Conservation (phyloP, 371 early-diverging fungal species). For the Umbelopsis sp. region DNA sequence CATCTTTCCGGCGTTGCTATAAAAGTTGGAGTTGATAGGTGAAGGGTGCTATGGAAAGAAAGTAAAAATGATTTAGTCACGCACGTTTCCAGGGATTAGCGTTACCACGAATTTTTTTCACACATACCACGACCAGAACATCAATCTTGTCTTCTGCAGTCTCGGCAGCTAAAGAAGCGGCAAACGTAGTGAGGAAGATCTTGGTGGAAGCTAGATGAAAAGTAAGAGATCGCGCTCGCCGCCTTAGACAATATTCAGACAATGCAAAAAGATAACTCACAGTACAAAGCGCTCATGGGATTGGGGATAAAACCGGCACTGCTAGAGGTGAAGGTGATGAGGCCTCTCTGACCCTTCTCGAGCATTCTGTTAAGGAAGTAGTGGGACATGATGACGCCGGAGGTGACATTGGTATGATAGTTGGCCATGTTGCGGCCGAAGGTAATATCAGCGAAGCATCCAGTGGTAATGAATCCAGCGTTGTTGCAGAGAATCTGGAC, state of each 20-base stretch:
- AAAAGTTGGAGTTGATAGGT: conserved; percentile 65
- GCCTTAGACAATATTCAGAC: neutral
- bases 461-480: conserved; percentile 66
- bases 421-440: conserved; percentile 51
- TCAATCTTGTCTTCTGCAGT: conserved; percentile 59
- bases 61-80: neutral
- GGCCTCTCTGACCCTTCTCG: conserved; percentile 42
- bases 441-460: conserved; percentile 53
- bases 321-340: conserved; percentile 63
- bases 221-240: neutral
- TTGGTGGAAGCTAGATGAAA: conserved; percentile 51
- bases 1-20: conserved; percentile 60
- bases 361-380: conserved; percentile 56
- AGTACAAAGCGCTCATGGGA: conserved; percentile 60
- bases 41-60: conserved; percentile 52
- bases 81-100: neutral
- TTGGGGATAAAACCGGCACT: conserved; percentile 63
- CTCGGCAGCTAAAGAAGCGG: conserved; percentile 61
- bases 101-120: neutral
- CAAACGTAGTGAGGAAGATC: conserved; percentile 63
- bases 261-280: conserved; percentile 29
- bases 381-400: conserved; percentile 52
- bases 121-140: conserved; percentile 58
- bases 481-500: conserved; percentile 66
- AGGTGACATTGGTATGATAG: conserved; percentile 60